phyloP scores from a whole-genome alignment of 768 basidiomycete genomes.

The Pleurotus cornucopiae region DNA sequence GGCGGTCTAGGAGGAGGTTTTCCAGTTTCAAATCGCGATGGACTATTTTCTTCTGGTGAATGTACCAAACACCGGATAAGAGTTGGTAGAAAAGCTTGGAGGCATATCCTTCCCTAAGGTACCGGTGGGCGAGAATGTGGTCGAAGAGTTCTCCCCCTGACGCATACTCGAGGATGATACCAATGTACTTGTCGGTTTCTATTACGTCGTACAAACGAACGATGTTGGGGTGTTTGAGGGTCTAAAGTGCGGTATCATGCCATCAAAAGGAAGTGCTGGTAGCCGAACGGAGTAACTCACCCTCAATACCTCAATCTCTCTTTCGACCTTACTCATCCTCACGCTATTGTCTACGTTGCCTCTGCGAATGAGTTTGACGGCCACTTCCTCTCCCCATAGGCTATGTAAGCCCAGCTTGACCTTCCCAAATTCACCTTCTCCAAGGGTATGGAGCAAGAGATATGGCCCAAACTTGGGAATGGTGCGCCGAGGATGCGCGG shows the following conservation, averaged over 20 bases:
- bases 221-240: constrained; percentile 95
- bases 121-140: constrained; percentile 96
- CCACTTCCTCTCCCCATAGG: constrained; percentile 96
- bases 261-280: constrained; percentile 13
- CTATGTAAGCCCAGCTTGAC: constrained; percentile 96
- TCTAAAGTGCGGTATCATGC: constrained; percentile 38
- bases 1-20: constrained; percentile 93
- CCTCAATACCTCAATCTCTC: constrained; percentile 95
- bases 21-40: constrained; percentile 99
- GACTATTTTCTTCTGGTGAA: constrained; percentile 98
- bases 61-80: constrained; percentile 97
- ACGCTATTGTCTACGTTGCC: constrained; percentile 86
- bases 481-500: constrained; percentile 78
- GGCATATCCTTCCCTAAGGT: constrained; percentile 91
- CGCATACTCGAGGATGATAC: constrained; percentile 97
- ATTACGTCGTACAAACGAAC: constrained; percentile 98
- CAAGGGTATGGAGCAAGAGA: constrained; percentile 90
- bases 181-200: constrained; percentile 99
- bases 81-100: constrained; percentile 96
- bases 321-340: constrained; percentile 91
- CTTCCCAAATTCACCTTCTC: constrained; percentile 98
- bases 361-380: constrained; percentile 92
- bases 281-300: constrained; percentile 42
- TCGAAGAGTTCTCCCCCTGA: constrained; percentile 98
- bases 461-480: constrained; percentile 96